phyloP scores from a whole-genome alignment of 805 yeast genomes.

The Zygosaccharomyces lentus region DNA sequence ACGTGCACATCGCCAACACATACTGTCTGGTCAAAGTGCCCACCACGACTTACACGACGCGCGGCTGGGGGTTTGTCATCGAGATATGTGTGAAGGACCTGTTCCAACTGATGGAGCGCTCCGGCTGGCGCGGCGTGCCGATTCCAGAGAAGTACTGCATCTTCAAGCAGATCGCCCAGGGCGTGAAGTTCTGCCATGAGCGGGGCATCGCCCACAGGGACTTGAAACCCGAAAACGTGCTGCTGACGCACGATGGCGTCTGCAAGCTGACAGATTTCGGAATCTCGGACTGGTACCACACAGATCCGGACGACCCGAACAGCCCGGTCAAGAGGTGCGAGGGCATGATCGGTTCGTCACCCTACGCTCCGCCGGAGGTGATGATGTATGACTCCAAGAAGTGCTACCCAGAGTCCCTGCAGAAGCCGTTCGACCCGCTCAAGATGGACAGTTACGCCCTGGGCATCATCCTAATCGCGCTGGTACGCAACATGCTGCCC shows the following conservation, averaged over 20 bases:
- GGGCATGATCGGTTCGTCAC: slow-evolving; percentile 71
- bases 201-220: slow-evolving; percentile 68
- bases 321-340: slow-evolving; percentile 38
- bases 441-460: slow-evolving; percentile 70
- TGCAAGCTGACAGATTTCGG: slow-evolving; percentile 75
- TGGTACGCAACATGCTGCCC: slow-evolving; percentile 57
- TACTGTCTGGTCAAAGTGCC: slow-evolving; percentile 54
- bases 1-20: slow-evolving; percentile 57
- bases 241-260: slow-evolving; percentile 55
- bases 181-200: slow-evolving; percentile 58
- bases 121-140: slow-evolving; percentile 56
- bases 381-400: slow-evolving; percentile 40
- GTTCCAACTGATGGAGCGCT: slow-evolving; percentile 48
- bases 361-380: slow-evolving; percentile 77
- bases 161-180: slow-evolving; percentile 64
- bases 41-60: slow-evolving; percentile 46
- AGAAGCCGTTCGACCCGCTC: slow-evolving; percentile 53
- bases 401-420: slow-evolving; percentile 32
- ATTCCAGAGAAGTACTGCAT: slow-evolving; percentile 55
- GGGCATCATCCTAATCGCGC: slow-evolving; percentile 61
- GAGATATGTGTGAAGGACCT: slow-evolving; percentile 66
- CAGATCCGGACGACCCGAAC: slow-evolving; percentile 45
- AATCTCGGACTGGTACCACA: slow-evolving; percentile 62
- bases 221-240: slow-evolving; percentile 68
- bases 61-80: slow-evolving; percentile 77